Base-by-base conservation (phyloP, 2,329 filamentous ascomycete genomes). In the Teratosphaeria gauchensis region DNA sequence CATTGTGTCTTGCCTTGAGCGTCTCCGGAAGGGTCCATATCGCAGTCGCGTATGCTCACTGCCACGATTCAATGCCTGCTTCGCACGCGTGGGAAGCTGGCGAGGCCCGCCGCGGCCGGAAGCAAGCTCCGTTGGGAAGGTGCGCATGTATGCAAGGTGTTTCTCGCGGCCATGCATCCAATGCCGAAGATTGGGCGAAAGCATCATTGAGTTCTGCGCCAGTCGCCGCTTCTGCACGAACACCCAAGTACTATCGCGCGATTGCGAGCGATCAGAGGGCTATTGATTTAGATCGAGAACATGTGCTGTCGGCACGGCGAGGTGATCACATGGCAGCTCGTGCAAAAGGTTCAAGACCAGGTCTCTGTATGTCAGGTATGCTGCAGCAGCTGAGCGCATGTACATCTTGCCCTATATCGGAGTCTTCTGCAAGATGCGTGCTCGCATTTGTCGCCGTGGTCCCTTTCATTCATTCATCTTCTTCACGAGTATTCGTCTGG, bases 241-340 rank as follows among this genome's bases (percentile, higher is more conserved):
- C 56, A 75, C 66, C 57, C 24, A 78, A 78, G 68, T 75, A 78
- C 21, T 66, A 69, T 7, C 71, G 69, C 62, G 78, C 76, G 0
- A 75, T 78, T 28, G 66, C 69, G n/a, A n/a, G 71, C 70, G 74
- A 11, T 21, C n/a, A 19, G 19, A 19, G 16, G 19, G 16, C 2
- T 48, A 21, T 21, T 8, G 16, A 19, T 48, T 48, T 5, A 1
- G 7, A n/a, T 11, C 42, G 42, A 21, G 21, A 1, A 21, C 42
- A 11, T 48, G 9, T 46, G 42, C 42, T 46, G n/a, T 48, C 42
- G 42, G 42, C n/a, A 4, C 42, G 5, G 7, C n/a, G 2, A 48
- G 4, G 19, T 48, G 2, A 16, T 48, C 42, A 16, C 42, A 42
- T 14, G 33, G 33, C 33, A 38, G 33, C 33, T 38, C 33, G 11